phyloP scores from a whole-genome alignment of 2,329 filamentous ascomycete genomes.

The Tolypocladium cylindrosporum region DNA sequence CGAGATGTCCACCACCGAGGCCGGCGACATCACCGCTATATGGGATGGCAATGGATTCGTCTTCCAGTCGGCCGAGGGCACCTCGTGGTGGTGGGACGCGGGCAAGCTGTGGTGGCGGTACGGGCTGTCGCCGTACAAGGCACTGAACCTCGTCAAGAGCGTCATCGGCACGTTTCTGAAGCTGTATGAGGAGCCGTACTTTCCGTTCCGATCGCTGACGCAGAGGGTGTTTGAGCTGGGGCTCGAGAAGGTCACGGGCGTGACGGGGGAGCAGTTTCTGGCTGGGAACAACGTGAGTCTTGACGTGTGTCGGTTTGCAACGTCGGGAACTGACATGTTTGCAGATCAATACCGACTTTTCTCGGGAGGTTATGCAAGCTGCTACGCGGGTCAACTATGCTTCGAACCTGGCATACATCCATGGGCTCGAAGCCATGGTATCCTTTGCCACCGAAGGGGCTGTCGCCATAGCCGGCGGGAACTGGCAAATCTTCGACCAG shows the following conservation, averaged over 20 bases:
- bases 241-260: constrained; percentile 53
- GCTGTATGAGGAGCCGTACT: constrained; percentile 72
- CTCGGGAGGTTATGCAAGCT: constrained; percentile 77
- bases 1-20: constrained; percentile 32
- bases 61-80: constrained; percentile 48
- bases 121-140: constrained; percentile 65
- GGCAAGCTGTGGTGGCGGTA: constrained; percentile 79
- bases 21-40: constrained; percentile 56
- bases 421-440: constrained; percentile 83
- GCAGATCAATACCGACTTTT: constrained; percentile 55
- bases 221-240: constrained; percentile 57
- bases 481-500: constrained; percentile 86
- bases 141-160: constrained; percentile 60
- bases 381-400: constrained; percentile 92
- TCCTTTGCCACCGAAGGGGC: constrained; percentile 85
- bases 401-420: constrained; percentile 75
- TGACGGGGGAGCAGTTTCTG: constrained; percentile 67
- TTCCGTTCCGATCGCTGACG: constrained; percentile 74
- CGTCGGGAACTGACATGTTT: neutral
- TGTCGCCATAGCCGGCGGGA: constrained; percentile 69
- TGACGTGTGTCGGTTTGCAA: too few relatives aligned
- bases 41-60: constrained; percentile 78
- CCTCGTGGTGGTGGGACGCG: constrained; percentile 67
- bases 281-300: constrained; percentile 41
- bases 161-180: constrained; percentile 65